Evolutionary conservation across 2,329 filamentous ascomycete genomes (phyloP), one percentile per base, ranked within the genome.

Genomic region (Aaosphaeria arxii): DNA sequence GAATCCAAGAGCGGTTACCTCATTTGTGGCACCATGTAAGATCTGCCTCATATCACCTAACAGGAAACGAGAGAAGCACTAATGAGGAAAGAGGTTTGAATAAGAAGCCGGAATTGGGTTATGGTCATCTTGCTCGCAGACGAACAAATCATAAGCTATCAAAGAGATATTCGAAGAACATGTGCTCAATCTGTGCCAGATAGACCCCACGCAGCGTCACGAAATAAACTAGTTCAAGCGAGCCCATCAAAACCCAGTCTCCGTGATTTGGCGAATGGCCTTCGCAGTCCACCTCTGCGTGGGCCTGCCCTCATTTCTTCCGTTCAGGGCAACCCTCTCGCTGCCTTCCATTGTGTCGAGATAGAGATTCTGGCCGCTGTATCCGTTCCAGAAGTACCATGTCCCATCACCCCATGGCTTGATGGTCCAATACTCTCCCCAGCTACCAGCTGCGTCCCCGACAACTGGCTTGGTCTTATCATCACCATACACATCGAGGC

Each of bases 211-310:
- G 17, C 3, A 24, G 17, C 3, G 17, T 3, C 17, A 24, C 17
- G 17, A 24, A 24, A 24, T 24, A 24, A 36, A 36, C 33, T 11
- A 36, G 2, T 13, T 4, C 33, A 36, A 36, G 13, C 33, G 13
- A 9, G 33, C 9, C 13, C 9, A 36, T 44, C 31, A 45, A 24
- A 45, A 55, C 30, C 52, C 55, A 42, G 42, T 6, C 47, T 62
- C 59, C 6, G 43, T 51, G 29, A 61, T 58, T 17, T 42, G 33
- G 24, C 55, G 40, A 17, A 64, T 51, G 6, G 55, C 42, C 33
- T 48, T 51, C 41, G 62, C 54, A 7, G 50, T 57, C 58, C 57
- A 61, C 42, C 58, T 53, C 47, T 60, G 51, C 32, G 55, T 59
- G 11, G 49, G 52, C n/a, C 45, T 52, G 13, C 51, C 55, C 11